phyloP scores from a whole-genome alignment of 1,284 basidiomycete genomes.

The Fomitiporia mediterranea region DNA sequence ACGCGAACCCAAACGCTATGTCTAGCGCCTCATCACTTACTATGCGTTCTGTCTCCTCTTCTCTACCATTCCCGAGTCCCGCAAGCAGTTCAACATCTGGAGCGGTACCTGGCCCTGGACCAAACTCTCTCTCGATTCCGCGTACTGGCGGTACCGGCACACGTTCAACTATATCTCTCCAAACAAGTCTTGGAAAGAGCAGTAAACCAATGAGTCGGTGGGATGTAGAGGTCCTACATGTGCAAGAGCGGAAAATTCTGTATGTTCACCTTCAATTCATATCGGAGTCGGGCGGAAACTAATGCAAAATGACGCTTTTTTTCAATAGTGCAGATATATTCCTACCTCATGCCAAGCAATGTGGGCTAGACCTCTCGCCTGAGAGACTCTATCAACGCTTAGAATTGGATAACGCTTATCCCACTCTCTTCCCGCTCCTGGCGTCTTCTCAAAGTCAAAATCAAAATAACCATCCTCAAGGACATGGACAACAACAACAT shows the following conservation, averaged over 20 bases:
- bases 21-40: background rate
- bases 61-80: background rate
- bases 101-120: background rate
- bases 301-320: background rate
- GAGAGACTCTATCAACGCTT: constrained; percentile 15
- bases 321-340: constrained; percentile 48
- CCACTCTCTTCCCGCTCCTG: constrained; percentile 26
- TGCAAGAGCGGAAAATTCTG: constrained; percentile 37
- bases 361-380: constrained; percentile 44
- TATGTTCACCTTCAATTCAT: constrained; percentile 25
- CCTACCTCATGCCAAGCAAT: constrained; percentile 52
- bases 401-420: constrained; percentile 41
- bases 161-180: background rate
- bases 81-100: background rate
- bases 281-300: background rate
- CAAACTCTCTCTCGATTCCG: background rate
- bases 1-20: background rate
- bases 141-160: background rate
- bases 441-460: constrained; percentile 30
- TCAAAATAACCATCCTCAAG: background rate
- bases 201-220: constrained; percentile 24
- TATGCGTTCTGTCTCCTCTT: background rate
- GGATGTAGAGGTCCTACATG: constrained; percentile 30
- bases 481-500: too few species aligned
- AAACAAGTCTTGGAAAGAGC: too few species aligned